These are phyloP conservation scores for Arthrinium phaeospermum DNA, from an alignment of 2,329 filamentous ascomycete genomes.

Conservation along the genomic window DNA sequence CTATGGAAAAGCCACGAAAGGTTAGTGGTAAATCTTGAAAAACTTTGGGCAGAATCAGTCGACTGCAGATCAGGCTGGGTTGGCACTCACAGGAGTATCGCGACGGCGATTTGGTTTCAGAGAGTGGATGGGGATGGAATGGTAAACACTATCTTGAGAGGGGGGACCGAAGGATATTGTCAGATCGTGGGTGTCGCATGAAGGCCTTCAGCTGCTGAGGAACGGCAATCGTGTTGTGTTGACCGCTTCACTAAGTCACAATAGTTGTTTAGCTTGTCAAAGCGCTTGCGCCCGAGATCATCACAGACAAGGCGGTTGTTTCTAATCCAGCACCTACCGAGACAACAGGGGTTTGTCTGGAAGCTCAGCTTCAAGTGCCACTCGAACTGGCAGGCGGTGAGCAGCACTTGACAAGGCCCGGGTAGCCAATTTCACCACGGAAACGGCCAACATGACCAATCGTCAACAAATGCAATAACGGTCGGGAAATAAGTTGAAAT, in stretches of 20 bases:
- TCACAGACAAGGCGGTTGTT: constrained; percentile 15
- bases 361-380: not conserved
- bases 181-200: constrained; percentile 5
- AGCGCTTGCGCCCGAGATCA: constrained; percentile 15
- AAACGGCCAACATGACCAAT: not conserved
- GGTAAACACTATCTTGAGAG: not conserved
- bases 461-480: not conserved
- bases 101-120: not conserved
- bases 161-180: not conserved
- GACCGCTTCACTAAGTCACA: constrained; percentile 11
- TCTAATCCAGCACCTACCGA: constrained; percentile 7
- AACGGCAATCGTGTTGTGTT: not conserved
- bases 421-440: not conserved
- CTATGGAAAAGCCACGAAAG: not conserved
- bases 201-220: not conserved
- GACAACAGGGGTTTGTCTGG: constrained; percentile 12
- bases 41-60: not conserved
- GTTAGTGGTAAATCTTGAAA: not conserved
- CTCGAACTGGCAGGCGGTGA: not conserved
- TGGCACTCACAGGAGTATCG: not conserved
- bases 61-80: constrained; percentile 3
- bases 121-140: not conserved
- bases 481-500: not conserved
- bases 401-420: not conserved
- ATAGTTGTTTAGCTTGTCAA: constrained; percentile 12